These are phyloP conservation scores for Salix koriyanagi DNA, from an alignment of 345 rosid species.

Conservation along the genomic window DNA sequence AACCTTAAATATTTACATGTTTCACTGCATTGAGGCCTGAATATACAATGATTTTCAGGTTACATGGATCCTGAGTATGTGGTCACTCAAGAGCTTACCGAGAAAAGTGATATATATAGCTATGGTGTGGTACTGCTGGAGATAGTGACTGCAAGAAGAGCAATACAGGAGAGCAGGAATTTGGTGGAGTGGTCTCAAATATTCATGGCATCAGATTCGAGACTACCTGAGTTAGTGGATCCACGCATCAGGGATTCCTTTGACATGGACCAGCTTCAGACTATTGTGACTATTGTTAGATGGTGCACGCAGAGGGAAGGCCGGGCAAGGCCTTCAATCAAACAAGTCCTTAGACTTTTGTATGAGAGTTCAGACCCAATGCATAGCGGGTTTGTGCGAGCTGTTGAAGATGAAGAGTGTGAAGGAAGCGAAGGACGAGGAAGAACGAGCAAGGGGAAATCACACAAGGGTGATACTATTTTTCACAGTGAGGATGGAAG, in stretches of 20 bases:
- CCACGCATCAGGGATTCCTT: slow-evolving; percentile 50
- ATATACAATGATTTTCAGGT: slow-evolving; percentile 44
- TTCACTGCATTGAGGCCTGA: slow-evolving; percentile 11
- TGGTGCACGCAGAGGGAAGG: slow-evolving; percentile 94
- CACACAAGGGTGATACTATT: slow-evolving; percentile 41
- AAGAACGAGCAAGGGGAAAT: slow-evolving; percentile 51
- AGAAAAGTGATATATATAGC: slow-evolving; percentile 88
- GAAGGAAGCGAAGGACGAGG: slow-evolving; percentile 63
- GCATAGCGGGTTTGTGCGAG: slow-evolving; percentile 60
- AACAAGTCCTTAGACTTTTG: slow-evolving; percentile 75
- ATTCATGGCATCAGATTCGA: slow-evolving; percentile 50
- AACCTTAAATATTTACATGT: neutral
- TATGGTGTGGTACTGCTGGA: slow-evolving; percentile 91
- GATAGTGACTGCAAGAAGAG: slow-evolving; percentile 68
- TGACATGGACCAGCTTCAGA: slow-evolving; percentile 72
- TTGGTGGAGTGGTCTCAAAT: slow-evolving; percentile 66
- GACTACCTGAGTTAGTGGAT: slow-evolving; percentile 62
- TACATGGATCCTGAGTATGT: slow-evolving; percentile 94
- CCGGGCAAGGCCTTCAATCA: slow-evolving; percentile 73
- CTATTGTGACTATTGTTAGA: slow-evolving; percentile 55
- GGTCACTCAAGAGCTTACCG: slow-evolving; percentile 78
- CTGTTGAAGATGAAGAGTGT: slow-evolving; percentile 57
- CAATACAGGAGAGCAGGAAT: slow-evolving; percentile 71
- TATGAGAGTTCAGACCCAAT: slow-evolving; percentile 79
- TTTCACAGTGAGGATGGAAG: slow-evolving; percentile 64